Conservation (phyloP, 2,329 filamentous ascomycete species). For the Neopestalotiopsis sp. region DNA sequence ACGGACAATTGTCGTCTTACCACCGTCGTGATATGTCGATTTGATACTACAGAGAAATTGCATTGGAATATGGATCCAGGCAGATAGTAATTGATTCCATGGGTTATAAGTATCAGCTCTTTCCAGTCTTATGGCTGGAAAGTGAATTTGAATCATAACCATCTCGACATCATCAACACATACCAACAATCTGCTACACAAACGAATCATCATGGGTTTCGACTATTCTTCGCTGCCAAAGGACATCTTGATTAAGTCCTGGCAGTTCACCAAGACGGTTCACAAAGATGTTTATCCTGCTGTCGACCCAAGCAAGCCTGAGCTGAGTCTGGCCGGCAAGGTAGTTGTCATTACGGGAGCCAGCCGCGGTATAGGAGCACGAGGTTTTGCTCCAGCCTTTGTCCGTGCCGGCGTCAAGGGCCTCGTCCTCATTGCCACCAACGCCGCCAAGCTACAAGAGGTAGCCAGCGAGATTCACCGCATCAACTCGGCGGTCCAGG, state of each 20-base stretch:
- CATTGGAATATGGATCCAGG: neutral
- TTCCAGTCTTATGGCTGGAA: neutral
- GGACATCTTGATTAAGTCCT: conserved; percentile 33
- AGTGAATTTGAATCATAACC: neutral
- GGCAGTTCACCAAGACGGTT: conserved; percentile 15
- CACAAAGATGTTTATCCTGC: conserved; percentile 17
- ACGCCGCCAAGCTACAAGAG: conserved; percentile 39
- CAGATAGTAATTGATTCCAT: neutral
- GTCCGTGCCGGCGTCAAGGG: conserved; percentile 27
- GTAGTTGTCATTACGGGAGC: conserved; percentile 75
- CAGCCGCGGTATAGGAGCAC: conserved; percentile 43
- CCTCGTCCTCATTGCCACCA: conserved; percentile 36
- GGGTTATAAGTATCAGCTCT: neutral
- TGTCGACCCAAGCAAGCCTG: conserved; percentile 11
- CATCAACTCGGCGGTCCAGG: conserved; percentile 23
- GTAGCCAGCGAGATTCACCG: conserved; percentile 41
- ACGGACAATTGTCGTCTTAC: neutral
- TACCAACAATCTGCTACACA: neutral
- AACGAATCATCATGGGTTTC: neutral
- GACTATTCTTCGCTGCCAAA: conserved; percentile 23
- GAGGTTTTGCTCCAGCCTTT: conserved; percentile 27
- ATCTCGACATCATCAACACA: neutral
- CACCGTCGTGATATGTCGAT: neutral
- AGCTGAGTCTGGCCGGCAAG: conserved; percentile 72
- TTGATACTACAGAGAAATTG: neutral